Conservation (phyloP, 2,329 filamentous ascomycete species). For the Blumeriella jaapii region DNA sequence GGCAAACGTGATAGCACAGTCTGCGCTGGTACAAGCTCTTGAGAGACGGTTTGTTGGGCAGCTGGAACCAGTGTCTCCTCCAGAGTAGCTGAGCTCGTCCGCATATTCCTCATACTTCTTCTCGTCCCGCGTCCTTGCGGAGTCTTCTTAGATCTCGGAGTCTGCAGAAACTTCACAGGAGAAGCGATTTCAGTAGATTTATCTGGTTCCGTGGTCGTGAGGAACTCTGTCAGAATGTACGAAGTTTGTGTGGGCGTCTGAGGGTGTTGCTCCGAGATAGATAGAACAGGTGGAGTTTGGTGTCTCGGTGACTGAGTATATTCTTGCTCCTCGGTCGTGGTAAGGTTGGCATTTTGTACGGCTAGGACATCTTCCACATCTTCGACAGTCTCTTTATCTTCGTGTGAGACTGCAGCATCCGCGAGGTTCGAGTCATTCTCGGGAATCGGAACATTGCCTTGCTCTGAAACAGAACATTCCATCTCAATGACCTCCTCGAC, state of each 20-base stretch:
- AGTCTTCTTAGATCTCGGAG: slow-evolving; percentile 9
- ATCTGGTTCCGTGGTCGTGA: too few species aligned
- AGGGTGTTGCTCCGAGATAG: background rate
- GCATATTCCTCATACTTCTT: slow-evolving; percentile 10
- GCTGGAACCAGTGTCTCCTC: slow-evolving; percentile 1
- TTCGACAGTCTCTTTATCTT: background rate
- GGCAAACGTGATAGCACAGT: too few species aligned
- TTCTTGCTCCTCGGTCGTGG: background rate
- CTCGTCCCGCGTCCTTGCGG: slow-evolving; percentile 6
- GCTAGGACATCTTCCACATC: background rate
- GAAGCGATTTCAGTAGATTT: background rate
- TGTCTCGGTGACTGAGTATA: background rate
- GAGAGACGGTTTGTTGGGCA: background rate
- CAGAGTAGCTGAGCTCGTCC: slow-evolving; percentile 6
- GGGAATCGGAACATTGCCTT: background rate
- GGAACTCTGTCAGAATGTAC: background rate
- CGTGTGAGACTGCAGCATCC: background rate
- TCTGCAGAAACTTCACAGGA: slow-evolving; percentile 4
- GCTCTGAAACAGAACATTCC: background rate
- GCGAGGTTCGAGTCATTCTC: background rate
- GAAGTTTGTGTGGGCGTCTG: background rate
- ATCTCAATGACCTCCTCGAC: too few species aligned
- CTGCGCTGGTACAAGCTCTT: background rate
- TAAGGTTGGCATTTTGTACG: background rate
- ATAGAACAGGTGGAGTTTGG: background rate